Percentiles rank a stretch among this genome's conserved stretches.
Conservation (phyloP, 106 monocot genomes). For the Alisma plantagoaquatica region DNA sequence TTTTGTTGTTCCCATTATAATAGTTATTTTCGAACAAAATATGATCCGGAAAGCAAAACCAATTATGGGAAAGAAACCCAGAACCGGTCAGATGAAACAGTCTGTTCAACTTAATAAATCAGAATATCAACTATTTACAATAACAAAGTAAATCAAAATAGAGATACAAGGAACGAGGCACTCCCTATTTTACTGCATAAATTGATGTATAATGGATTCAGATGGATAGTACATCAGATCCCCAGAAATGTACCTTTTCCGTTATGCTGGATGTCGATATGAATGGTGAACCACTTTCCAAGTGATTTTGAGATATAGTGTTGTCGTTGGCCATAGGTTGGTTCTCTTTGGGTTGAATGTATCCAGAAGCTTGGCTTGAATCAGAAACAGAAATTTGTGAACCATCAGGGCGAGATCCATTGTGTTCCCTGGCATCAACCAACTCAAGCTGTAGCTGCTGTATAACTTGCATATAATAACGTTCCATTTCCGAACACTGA, state of each 20-base stretch:
- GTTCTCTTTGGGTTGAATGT: conserved; percentile 33
- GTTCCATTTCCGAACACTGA: conserved; percentile 83
- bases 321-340: conserved; percentile 32
- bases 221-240: too few relatives aligned
- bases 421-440: conserved; percentile 45
- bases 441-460: conserved; percentile 86
- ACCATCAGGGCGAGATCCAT: conserved; percentile 32
- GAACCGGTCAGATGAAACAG: too few relatives aligned
- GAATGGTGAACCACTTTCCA: conserved; percentile 18
- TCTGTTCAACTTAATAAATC: too few relatives aligned
- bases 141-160: too few relatives aligned
- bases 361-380: conserved; percentile 23
- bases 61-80: too few relatives aligned
- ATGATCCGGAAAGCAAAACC: too few relatives aligned
- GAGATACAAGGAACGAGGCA: too few relatives aligned
- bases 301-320: conserved; percentile 32
- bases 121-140: too few relatives aligned
- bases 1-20: too few relatives aligned
- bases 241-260: conserved; percentile 54
- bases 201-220: too few relatives aligned
- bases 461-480: conserved; percentile 77
- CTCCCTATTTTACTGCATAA: too few relatives aligned
- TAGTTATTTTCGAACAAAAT: too few relatives aligned
- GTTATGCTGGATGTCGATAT: conserved; percentile 22
- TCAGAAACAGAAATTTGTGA: conserved; percentile 19